Evolutionary conservation across 2,329 filamentous ascomycete species (phyloP), one percentile per base, ranked within the genome.

Genomic region (Colletotrichum neosansevieriae): DNA sequence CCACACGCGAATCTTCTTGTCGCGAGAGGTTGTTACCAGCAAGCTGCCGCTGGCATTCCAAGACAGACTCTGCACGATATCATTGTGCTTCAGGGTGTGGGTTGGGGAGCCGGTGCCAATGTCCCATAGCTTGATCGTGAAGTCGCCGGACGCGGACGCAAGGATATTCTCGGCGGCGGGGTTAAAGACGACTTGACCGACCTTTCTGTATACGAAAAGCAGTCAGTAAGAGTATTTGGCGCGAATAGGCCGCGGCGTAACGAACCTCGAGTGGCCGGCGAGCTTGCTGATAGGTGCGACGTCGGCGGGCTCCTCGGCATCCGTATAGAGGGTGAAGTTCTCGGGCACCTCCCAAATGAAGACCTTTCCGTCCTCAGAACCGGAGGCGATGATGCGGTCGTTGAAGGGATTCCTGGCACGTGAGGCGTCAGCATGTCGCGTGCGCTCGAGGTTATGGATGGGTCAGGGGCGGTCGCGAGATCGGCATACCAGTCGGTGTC

Each of bases 1-100:
- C 96, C 96, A 99, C 71, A 98, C 91, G 70, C 96, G 91, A 72
- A 99, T 87, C 85, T 97, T 98, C 91, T 99, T 99, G 88, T 99
- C 96, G 76, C 96, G 89, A 70, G 94, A 97, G 9, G 96, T 98
- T 7, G 96, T 98, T 56, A 92, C 94, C 69, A 99, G 83, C 78
- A 96, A 86, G 64, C 90, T 90, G 69, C 96, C 96, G 74, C 92
- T 91, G 72, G 94, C 94, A 80, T 93, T 98, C 95, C 95, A 99
- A 34, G 95, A 97, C 75, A 98, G 85, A 71, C 94, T 97, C 81
- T 98, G 96, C 44, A 98, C 92, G 72, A 98, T 94, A 75, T 99
- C 96, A 72, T 88, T 89, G 79, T 98, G 92, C 81, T 92, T 94
- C 70, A 99, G 87, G 2, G 89, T 89, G 59, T 95, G 85, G 74